Base-by-base conservation (phyloP, 2,329 filamentous ascomycete genomes). In the Diaporthe sp. region DNA sequence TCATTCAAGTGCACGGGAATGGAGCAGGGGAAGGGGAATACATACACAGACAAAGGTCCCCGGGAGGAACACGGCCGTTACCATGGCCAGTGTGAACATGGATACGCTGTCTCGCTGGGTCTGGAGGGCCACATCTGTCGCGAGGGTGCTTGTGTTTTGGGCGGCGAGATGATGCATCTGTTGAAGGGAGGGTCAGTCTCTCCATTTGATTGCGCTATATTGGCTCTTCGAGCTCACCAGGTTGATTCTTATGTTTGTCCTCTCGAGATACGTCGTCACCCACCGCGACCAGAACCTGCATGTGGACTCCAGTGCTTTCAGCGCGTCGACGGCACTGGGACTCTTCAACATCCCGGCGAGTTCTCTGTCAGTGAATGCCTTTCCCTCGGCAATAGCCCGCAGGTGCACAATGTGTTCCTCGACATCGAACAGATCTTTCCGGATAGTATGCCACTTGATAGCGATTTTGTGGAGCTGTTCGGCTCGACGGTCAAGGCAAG, bases 81-180 rank as follows among this genome's bases (percentile, higher is more conserved):
- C 53, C 53, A 57, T 57, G 15, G 53, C 53, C 53, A 57, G 28
- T 13, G 51, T 55, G 51, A 55, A 55, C 51, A 55, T 55, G 4
- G 51, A 55, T 25, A 55, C 51, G 51, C 51, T 55, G 51, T 55
- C 51, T 6, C 51, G 51, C 51, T 55, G 51, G 51, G 51, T 55
- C 51, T 55, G 51, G 25, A 55, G 51, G 2, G 25, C 51, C 51
- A 55, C 51, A 12, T 55, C 51, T 7, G 51, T 55, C 13, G 51
- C 51, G 4, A 55, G 51, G 25, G 51, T 55, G 51, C 51, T 55
- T 31, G 51, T 55, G 51, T 55, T 55, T 8, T 55, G 51, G 51
- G 51, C 25, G 25, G 51, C 51, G n/a, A 55, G 51, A 17, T 55
- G 51, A 17, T 55, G 51, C 51, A 55, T 55, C 51, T 55, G 51